phyloP scores from a whole-genome alignment of 495 filamentous ascomycete species.

The Pseudoneurospora amorphoporcata region DNA sequence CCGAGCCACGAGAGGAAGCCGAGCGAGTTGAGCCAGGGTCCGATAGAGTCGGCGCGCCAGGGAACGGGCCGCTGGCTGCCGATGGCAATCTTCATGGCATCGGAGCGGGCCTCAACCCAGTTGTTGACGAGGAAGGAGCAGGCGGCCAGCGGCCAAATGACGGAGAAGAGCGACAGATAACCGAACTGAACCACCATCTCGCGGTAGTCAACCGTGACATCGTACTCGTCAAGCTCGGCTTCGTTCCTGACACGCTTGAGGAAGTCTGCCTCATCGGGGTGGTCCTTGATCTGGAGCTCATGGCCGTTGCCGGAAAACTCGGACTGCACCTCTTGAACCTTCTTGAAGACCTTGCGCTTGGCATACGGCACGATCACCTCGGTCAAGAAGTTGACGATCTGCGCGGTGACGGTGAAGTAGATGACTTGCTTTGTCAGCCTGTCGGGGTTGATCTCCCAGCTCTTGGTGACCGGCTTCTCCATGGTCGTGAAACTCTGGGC shows the following conservation, averaged over 20 bases:
- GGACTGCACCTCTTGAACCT: slow-evolving; percentile 61
- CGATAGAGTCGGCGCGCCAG: slow-evolving; percentile 82
- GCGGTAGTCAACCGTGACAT: slow-evolving; percentile 76
- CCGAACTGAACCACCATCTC: slow-evolving; percentile 91
- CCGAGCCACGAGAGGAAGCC: slow-evolving; percentile 88
- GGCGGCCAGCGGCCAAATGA: slow-evolving; percentile 82
- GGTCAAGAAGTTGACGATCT: slow-evolving; percentile 77
- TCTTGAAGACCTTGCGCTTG: slow-evolving; percentile 62
- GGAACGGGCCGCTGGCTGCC: slow-evolving; percentile 84
- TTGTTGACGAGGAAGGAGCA: slow-evolving; percentile 90
- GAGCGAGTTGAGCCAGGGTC: slow-evolving; percentile 83
- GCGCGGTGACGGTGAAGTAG: slow-evolving; percentile 94
- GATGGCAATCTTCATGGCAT: slow-evolving; percentile 88
- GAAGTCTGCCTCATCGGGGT: slow-evolving; percentile 65
- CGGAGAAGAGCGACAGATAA: slow-evolving; percentile 87
- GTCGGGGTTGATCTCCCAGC: slow-evolving; percentile 76
- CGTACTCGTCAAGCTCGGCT: slow-evolving; percentile 75
- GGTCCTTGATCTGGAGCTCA: slow-evolving; percentile 41
- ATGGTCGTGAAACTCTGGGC: slow-evolving; percentile 63
- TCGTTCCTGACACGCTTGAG: slow-evolving; percentile 73
- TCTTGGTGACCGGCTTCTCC: slow-evolving; percentile 56
- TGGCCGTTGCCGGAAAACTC: slow-evolving; percentile 36
- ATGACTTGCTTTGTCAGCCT: slow-evolving; percentile 86
- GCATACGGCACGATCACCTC: slow-evolving; percentile 80
- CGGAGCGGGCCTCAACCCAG: slow-evolving; percentile 89